Base-by-base conservation (phyloP, 169 alveolate species). In the Toxoplasma gondii region DNA sequence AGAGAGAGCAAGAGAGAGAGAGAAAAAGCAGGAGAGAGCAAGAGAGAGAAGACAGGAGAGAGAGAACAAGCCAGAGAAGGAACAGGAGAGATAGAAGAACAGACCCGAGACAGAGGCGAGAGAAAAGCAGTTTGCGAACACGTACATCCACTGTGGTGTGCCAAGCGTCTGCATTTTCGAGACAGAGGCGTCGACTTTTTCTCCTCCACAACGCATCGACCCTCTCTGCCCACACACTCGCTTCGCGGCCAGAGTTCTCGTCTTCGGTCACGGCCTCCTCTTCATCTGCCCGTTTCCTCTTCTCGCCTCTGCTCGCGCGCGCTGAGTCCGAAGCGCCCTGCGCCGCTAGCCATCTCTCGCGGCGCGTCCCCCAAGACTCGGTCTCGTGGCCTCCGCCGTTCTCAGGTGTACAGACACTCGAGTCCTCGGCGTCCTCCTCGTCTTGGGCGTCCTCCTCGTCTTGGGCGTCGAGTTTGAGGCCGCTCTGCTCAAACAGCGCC, bases 121-220 rank as follows among this genome's bases (percentile, higher is more conserved):
- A 64, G 74, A 4, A 64, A 19, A 64, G 34, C 31, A 64, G 74
- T 27, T 64, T 19, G 34, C 7, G 45, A 10, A 82, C 1, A 82
- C 90, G 38, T 43, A 82, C 90, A 39, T 82, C 90, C n/a, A 82
- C 69, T 5, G 90, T 43, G 41, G 90, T 67, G 24, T 82, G 90
- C 90, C 90, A 82, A 22, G 90, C 90, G 64, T 82, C 90, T 0
- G 67, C 64, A 5, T 38, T 82, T 36, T 82, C 90, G 31, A 82
- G 90, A 36, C 90, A 82, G 16, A 38, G 67, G 34, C 67, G 90
- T 17, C 64, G 27, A 29, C 69, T 49, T 82, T 43, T 38, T 49
- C 67, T 12, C 53, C 64, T 12, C 90, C 90, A 82, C 19, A 38
- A 27, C 34, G 90, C 90, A 38, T 82, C 90, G 38, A 82, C 90